Evolutionary conservation across 2,329 filamentous ascomycete genomes (phyloP).

Genomic region (Aureobasidium uvarum): DNA sequence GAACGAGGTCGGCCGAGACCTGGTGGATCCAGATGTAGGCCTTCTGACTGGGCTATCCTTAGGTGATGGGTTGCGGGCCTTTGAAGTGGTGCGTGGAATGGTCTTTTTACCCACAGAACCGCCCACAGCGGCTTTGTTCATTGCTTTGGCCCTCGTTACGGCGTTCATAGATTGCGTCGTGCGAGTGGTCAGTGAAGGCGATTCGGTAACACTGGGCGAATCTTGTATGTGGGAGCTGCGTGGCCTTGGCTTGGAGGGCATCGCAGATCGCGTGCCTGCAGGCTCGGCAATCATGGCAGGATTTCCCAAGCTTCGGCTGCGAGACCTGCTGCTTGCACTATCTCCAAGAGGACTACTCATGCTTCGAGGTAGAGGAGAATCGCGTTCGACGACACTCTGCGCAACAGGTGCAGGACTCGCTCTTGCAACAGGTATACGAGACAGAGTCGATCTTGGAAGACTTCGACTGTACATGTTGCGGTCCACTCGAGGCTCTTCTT

Average conservation of each 20-base stretch:
- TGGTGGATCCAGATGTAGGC: slow-evolving; percentile 38
- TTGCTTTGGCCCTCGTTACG: slow-evolving; percentile 9
- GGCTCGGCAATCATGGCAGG: slow-evolving; percentile 2
- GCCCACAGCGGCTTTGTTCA: slow-evolving; percentile 3
- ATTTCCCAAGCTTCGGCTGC: slow-evolving; percentile 65
- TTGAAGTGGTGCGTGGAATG: slow-evolving; percentile 6
- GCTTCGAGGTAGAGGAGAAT: slow-evolving; percentile 63
- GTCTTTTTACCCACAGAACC: slow-evolving; percentile 18
- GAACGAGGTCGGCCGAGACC: slow-evolving; percentile 33
- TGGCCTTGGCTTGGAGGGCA: slow-evolving; percentile 5
- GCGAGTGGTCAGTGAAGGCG: slow-evolving; percentile 2
- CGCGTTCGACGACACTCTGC: slow-evolving; percentile 68
- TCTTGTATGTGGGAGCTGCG: slow-evolving; percentile 20
- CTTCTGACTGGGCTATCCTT: slow-evolving; percentile 29
- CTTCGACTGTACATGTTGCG: slow-evolving; percentile 49
- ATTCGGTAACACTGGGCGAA: neutral
- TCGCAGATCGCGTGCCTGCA: slow-evolving; percentile 3
- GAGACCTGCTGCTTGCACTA: slow-evolving; percentile 63
- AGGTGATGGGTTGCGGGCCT: slow-evolving; percentile 32
- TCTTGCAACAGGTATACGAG: slow-evolving; percentile 84
- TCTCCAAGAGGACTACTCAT: slow-evolving; percentile 42
- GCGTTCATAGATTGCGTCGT: slow-evolving; percentile 14
- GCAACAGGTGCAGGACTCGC: slow-evolving; percentile 74
- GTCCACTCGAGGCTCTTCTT: slow-evolving; percentile 47
- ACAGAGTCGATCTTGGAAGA: slow-evolving; percentile 53